Base-by-base conservation (phyloP, 345 rosid genomes). In the Clausena lansium region DNA sequence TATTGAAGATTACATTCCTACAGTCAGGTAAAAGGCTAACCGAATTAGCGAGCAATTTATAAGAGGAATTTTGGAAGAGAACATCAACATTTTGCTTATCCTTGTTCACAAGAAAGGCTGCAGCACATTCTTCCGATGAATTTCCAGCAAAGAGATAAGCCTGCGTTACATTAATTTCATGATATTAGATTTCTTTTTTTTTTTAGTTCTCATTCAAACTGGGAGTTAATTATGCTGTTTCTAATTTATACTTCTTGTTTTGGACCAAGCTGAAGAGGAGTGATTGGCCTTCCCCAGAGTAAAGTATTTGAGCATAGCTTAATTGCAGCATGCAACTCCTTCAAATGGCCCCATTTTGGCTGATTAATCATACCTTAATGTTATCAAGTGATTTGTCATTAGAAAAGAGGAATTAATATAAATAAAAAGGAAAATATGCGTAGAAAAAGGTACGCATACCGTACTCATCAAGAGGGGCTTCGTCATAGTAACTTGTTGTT, bases 11-110 rank as follows among this genome's bases (percentile, higher is more conserved):
- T 41, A 83, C 81, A 33, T 76, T 79, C 65, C 84, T 87, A 86
- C 91, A 88, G 79, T 88, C 89, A 30, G 91, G 91, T 20, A 88
- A 79, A 22, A 86, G 81, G 85, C 91, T 86, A 45, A 88, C 81
- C 27, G 91, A 88, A 61, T 76, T 65, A 1, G 87, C 80, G 25
- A 86, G 89, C 81, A 88, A 78, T 62, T 67, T 76, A 65, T 86
- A 83, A 4, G 83, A 77, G 74, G 67, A 47, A 64, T 85, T 76
- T 59, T 27, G 71, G 47, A 88, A 86, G 20, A 39, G 13, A 38
- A 85, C 86, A 1, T 77, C 60, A 28, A 64, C 85, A n/a, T 61
- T 79, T 25, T 76, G 64, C 25, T 41, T 25, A 67, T 83, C 82
- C 45, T 62, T 75, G 60, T 88, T 88, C 25, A 88, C 80, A 4